Conservation (phyloP, 352 stramenopile genomes). For the Globisporangium parvum region DNA sequence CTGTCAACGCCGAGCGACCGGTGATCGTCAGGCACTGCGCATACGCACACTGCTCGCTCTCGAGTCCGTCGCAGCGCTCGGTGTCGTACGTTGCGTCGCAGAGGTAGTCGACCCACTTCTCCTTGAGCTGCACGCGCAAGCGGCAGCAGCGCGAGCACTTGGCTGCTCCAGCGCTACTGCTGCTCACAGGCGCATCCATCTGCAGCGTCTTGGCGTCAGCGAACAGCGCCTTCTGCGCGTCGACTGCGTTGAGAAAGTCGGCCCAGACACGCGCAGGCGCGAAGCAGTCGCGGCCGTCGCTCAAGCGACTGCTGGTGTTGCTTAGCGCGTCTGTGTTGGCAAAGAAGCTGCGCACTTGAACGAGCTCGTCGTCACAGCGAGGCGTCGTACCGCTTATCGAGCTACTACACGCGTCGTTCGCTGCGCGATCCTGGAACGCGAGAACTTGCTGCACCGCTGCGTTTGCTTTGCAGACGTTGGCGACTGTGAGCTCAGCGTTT, state of each 20-base stretch:
- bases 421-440: constrained; percentile 30
- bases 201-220: constrained; percentile 2
- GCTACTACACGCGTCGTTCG: constrained; percentile 42
- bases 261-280: constrained; percentile 4
- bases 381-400: constrained; percentile 4
- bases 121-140: constrained; percentile 16
- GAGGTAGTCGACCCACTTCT: constrained; percentile 18
- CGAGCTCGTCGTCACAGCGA: constrained; percentile 17
- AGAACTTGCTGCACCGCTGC: constrained; percentile 24
- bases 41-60: constrained; percentile 9
- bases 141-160: constrained; percentile 20
- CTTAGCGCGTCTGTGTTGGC: background rate
- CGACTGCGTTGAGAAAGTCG: background rate
- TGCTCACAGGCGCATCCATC: background rate
- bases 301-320: background rate
- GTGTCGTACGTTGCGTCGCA: constrained; percentile 19
- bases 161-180: background rate
- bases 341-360: constrained; percentile 15
- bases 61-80: constrained; percentile 13
- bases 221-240: constrained; percentile 1
- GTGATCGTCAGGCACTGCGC: constrained; percentile 9
- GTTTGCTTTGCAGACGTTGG: constrained; percentile 25
- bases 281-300: constrained; percentile 7
- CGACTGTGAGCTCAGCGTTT: constrained; percentile 4
- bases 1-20: constrained; percentile 4